Evolutionary conservation across 2,329 filamentous ascomycete genomes (phyloP), one percentile per base, ranked within the genome.

Genomic region (Cladosporium sp.): DNA sequence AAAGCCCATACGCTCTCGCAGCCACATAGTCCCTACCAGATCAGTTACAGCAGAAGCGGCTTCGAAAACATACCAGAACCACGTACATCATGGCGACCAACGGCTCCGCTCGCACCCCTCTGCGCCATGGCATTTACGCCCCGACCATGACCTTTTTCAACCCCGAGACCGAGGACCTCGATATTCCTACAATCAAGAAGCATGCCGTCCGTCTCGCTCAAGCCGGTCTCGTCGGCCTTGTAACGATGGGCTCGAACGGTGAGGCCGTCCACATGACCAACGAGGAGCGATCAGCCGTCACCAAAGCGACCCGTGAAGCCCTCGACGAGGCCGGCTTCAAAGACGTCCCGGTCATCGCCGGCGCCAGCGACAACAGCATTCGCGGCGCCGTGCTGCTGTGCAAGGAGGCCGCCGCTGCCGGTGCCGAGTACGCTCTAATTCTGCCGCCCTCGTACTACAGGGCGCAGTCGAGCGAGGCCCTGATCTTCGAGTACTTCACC

Each of bases 81-180:
- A 28, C 22, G 22, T 3, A 28, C 55, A 56, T 42, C 13, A 73
- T 65, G 70, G 66, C 61, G 53, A 53, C 66, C 52, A 63, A 60
- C 49, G 58, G 57, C 50, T 32, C 49, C 13, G 45, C 52, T 33
- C 58, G 69, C 55, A 78, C 75, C n/a, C 77, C 84, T 58, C 80
- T 95, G 52, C 85, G 86, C 42, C 85, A 85, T 64, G 88, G 89
- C 68, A 90, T 93, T 68, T 95, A 93, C 71, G 87, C 87, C 55
- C 89, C 89, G 22, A 92, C 87, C 56, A 89, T 93, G 84, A 95
- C 89, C 64, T 95, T 95, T 70, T 95, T 95, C 76, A 77, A 92
- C 71, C 78, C 85, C 6, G 80, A 85, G 59, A 93, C 87, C 43
- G 89, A 95, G 72, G 87, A 93, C 45, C 79, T 95, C 63, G 89